Conservation (phyloP, 768 basidiomycete species). For the Lactifluus hygrophoroides region DNA sequence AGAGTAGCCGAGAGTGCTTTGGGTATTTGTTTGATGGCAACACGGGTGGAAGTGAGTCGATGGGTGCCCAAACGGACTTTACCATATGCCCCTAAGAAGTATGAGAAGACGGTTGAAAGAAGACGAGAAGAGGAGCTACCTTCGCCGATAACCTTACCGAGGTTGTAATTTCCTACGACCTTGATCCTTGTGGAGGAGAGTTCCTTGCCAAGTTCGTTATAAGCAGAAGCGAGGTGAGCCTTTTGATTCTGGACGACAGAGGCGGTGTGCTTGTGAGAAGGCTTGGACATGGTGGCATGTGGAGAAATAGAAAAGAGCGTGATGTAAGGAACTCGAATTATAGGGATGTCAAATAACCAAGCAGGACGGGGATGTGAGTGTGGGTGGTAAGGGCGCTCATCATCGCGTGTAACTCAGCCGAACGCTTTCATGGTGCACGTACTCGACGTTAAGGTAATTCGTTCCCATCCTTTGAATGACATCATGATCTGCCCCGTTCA, state of each 20-base stretch:
- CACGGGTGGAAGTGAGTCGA: conserved; percentile 81
- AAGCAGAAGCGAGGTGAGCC: conserved; percentile 87
- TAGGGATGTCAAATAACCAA: conserved; percentile 18
- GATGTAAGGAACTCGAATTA: conserved; percentile 5
- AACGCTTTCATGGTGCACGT: neutral
- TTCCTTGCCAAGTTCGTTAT: conserved; percentile 96
- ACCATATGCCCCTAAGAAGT: conserved; percentile 74
- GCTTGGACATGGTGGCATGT: conserved; percentile 18
- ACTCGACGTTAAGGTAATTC: neutral
- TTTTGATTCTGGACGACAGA: conserved; percentile 51
- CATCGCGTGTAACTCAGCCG: neutral
- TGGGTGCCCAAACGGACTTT: conserved; percentile 94
- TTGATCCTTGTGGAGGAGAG: conserved; percentile 84
- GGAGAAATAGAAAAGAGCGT: conserved; percentile 17
- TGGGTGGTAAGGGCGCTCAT: conserved; percentile 5
- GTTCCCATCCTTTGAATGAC: neutral
- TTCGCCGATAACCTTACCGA: conserved; percentile 92
- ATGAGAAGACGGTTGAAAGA: neutral
- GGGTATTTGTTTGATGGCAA: conserved; percentile 97
- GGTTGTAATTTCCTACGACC: conserved; percentile 90
- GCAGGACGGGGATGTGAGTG: conserved; percentile 1
- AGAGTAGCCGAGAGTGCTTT: conserved; percentile 86
- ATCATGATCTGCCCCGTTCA: neutral
- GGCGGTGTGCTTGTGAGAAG: conserved; percentile 26
- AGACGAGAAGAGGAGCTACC: conserved; percentile 39